Evolutionary conservation across 2,329 filamentous ascomycete species (phyloP).

Genomic region (Helminthosporium solani): DNA sequence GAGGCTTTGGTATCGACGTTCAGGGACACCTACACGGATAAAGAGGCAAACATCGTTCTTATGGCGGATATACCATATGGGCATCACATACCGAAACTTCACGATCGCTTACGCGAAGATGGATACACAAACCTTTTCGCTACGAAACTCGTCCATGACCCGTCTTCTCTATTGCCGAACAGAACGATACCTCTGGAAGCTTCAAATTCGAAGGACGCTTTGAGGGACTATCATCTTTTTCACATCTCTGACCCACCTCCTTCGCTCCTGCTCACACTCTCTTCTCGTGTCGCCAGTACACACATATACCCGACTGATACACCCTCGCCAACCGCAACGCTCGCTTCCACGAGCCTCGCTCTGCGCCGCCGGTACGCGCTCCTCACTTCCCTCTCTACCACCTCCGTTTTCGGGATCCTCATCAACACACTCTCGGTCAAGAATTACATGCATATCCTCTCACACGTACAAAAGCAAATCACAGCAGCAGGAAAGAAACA

Average conservation of each 20-base stretch:
- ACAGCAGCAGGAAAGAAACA: slow-evolving; percentile 83
- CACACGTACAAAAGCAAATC: slow-evolving; percentile 71
- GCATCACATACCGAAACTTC: slow-evolving; percentile 66
- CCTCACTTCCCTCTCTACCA: slow-evolving; percentile 75
- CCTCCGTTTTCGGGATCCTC: slow-evolving; percentile 85
- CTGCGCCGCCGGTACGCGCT: slow-evolving; percentile 87
- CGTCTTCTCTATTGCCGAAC: slow-evolving; percentile 80
- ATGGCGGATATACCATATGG: slow-evolving; percentile 90
- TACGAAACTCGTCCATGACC: slow-evolving; percentile 74
- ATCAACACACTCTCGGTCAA: slow-evolving; percentile 93
- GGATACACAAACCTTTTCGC: slow-evolving; percentile 73
- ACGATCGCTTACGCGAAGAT: slow-evolving; percentile 52
- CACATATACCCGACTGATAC: slow-evolving; percentile 69
- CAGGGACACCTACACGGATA: slow-evolving; percentile 65
- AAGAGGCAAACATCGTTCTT: slow-evolving; percentile 66
- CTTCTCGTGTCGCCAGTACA: slow-evolving; percentile 75
- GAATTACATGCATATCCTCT: slow-evolving; percentile 82
- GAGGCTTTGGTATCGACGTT: slow-evolving; percentile 63
- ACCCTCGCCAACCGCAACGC: slow-evolving; percentile 38
- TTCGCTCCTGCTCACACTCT: slow-evolving; percentile 81
- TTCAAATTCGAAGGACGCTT: slow-evolving; percentile 46
- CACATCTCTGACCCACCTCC: slow-evolving; percentile 80
- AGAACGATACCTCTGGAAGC: slow-evolving; percentile 63
- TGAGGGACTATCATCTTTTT: slow-evolving; percentile 74
- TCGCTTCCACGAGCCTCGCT: slow-evolving; percentile 55